A percentile compares a stretch with the other conserved stretches of the same genome.
These are phyloP conservation scores for Aspergillus taichungensis DNA, from an alignment of 495 filamentous ascomycete species.

Conservation along the genomic window DNA sequence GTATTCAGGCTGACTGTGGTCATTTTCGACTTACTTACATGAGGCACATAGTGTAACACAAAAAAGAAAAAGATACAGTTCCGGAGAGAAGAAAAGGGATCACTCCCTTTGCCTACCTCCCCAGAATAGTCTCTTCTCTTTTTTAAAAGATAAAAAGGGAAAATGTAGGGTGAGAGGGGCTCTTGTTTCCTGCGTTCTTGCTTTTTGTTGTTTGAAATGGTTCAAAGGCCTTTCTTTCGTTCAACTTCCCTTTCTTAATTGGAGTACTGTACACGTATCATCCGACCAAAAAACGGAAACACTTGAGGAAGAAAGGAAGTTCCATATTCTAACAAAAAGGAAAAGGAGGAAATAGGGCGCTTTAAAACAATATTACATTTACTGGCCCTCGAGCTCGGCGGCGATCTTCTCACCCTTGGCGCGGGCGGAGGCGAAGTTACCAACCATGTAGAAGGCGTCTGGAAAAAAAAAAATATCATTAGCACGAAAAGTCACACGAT, in stretches of 20 bases:
- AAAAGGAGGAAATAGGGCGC: constrained; percentile 22
- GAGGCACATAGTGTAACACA: constrained; percentile 40
- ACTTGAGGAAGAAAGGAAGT: constrained; percentile 16
- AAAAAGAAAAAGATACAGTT: constrained; percentile 20
- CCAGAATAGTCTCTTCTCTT: constrained; percentile 13
- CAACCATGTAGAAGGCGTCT: constrained; percentile 96
- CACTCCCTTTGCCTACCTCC: too few relatives aligned
- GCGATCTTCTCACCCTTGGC: constrained; percentile 99
- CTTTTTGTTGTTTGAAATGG: too few relatives aligned
- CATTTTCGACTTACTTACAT: constrained; percentile 42
- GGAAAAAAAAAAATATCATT: constrained; percentile 3
- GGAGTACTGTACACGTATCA: constrained; percentile 42
- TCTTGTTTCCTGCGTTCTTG: background rate
- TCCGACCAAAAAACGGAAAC: constrained; percentile 31
- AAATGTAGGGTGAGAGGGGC: too few relatives aligned
- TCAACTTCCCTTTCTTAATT: constrained; percentile 36
- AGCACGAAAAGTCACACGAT: constrained; percentile 1
- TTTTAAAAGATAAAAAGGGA: constrained; percentile 1
- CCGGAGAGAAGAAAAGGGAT: constrained; percentile 17
- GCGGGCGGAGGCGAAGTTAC: constrained; percentile 84
- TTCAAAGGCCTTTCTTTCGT: constrained; percentile 7
- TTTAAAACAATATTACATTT: constrained; percentile 44
- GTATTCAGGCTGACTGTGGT: constrained; percentile 24
- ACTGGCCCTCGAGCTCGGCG: constrained; percentile 78
- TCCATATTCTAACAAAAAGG: constrained; percentile 27